A percentile compares a stretch with the other conserved stretches of the same genome.
Evolutionary conservation across 129 eudicot genomes (phyloP).

Genomic region (Smallanthus sonchifolius): DNA sequence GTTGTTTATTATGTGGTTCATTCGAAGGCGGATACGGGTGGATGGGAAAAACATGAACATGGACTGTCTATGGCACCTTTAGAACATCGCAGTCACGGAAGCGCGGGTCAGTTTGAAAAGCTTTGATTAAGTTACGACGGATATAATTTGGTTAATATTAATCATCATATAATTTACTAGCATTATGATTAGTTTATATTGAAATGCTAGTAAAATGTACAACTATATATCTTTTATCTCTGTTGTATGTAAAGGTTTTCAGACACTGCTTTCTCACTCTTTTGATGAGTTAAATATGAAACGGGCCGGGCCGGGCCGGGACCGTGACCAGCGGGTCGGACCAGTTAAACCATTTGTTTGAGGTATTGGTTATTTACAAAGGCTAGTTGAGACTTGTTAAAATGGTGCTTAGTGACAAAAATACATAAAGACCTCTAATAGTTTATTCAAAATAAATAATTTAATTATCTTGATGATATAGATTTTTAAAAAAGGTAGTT

Average conservation of each 20-base stretch:
- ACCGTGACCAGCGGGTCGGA: neutral
- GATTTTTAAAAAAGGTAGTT: too few species aligned
- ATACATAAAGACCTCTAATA: too few species aligned
- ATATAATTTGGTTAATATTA: neutral
- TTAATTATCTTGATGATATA: too few species aligned
- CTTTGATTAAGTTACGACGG: constrained; percentile 1
- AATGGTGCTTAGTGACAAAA: too few species aligned
- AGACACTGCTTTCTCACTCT: neutral
- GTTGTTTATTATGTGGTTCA: constrained; percentile 63
- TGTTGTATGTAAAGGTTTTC: neutral
- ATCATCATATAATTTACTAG: constrained; percentile 1
- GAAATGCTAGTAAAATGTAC: constrained; percentile 18
- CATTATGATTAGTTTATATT: neutral
- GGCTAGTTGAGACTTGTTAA: too few species aligned
- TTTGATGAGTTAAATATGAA: neutral
- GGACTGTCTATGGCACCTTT: constrained; percentile 63
- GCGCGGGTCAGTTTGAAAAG: constrained; percentile 42
- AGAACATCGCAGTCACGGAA: constrained; percentile 23
- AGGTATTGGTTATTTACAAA: too few species aligned
- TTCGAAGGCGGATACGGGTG: constrained; percentile 87
- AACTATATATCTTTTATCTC: neutral
- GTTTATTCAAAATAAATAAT: too few species aligned
- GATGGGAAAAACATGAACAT: constrained; percentile 80
- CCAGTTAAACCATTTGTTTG: too few species aligned
- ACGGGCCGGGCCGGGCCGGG: neutral